Percentiles rank a stretch among this genome's conserved stretches.
These are phyloP conservation scores for Annulohypoxylon nitens DNA, from an alignment of 495 filamentous ascomycete species.

Conservation along the genomic window DNA sequence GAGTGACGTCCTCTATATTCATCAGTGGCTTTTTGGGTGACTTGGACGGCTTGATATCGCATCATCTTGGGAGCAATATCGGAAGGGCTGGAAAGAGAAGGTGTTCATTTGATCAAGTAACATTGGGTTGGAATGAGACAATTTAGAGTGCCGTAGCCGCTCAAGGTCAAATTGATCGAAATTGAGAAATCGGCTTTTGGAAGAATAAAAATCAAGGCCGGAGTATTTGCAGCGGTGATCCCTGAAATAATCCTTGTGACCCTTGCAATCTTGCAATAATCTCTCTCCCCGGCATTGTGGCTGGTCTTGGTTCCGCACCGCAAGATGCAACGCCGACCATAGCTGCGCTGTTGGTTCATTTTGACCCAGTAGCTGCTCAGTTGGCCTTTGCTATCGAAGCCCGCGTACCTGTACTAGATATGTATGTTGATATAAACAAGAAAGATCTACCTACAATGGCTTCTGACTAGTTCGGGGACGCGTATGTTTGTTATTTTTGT, in stretches of 20 bases:
- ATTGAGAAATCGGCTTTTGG: neutral
- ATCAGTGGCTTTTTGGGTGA: conserved; percentile 11
- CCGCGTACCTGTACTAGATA: neutral
- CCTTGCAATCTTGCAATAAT: neutral
- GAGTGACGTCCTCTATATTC: conserved; percentile 26
- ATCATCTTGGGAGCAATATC: conserved; percentile 33
- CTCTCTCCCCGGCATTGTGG: conserved; percentile 23
- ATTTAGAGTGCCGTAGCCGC: conserved; percentile 7
- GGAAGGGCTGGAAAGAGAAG: conserved; percentile 34
- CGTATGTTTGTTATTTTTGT: conserved; percentile 6
- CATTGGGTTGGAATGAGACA: conserved; percentile 35
- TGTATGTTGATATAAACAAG: conserved; percentile 8
- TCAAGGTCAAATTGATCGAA: neutral
- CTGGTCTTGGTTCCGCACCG: conserved; percentile 29
- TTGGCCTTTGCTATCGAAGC: neutral
- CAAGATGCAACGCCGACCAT: conserved; percentile 28
- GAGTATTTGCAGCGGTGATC: conserved; percentile 43
- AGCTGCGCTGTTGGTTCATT: conserved; percentile 20
- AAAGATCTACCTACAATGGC: conserved; percentile 1
- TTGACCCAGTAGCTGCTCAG: no score
- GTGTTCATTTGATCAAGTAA: conserved; percentile 28
- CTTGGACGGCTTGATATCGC: conserved; percentile 16
- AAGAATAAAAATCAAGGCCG: conserved; percentile 32
- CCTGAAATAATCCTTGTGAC: conserved; percentile 36
- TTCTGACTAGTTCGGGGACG: conserved; percentile 1